phyloP scores from a whole-genome alignment of 129 eudicot genomes.

The Lactuca saligna region DNA sequence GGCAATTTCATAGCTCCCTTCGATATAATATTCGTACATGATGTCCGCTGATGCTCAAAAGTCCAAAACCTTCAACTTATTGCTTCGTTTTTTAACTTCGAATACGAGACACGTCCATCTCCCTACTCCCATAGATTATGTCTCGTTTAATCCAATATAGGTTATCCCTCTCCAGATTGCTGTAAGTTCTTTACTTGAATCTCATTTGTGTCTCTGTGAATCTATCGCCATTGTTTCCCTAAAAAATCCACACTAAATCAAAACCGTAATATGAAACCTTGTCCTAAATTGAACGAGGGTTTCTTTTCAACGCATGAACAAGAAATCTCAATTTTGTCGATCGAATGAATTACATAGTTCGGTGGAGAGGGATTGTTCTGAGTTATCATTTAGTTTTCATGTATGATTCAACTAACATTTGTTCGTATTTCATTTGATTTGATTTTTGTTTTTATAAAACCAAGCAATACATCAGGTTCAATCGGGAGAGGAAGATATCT shows the following conservation, averaged over 20 bases:
- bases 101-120: not conserved
- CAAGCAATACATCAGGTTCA: constrained; percentile 36
- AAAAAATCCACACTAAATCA: not conserved
- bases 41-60: not conserved
- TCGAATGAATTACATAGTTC: constrained; percentile 14
- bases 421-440: constrained; percentile 1
- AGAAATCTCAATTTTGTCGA: not conserved
- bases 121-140: constrained; percentile 22
- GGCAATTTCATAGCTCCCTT: not conserved
- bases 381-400: constrained; percentile 6
- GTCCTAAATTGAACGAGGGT: constrained; percentile 1
- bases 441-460: not conserved
- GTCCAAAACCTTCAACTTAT: constrained; percentile 1
- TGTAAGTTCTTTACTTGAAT: constrained; percentile 30
- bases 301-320: not conserved
- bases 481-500: constrained; percentile 52
- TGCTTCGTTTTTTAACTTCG: constrained; percentile 1
- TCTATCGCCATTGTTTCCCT: not conserved
- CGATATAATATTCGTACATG: not conserved
- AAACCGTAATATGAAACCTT: not conserved
- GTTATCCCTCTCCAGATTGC: constrained; percentile 24
- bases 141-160: constrained; percentile 43
- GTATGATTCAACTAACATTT: constrained; percentile 12
- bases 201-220: not conserved
- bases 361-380: not conserved